Evolutionary conservation across 2,329 filamentous ascomycete genomes (phyloP).

Genomic region (Helminthosporium solani): DNA sequence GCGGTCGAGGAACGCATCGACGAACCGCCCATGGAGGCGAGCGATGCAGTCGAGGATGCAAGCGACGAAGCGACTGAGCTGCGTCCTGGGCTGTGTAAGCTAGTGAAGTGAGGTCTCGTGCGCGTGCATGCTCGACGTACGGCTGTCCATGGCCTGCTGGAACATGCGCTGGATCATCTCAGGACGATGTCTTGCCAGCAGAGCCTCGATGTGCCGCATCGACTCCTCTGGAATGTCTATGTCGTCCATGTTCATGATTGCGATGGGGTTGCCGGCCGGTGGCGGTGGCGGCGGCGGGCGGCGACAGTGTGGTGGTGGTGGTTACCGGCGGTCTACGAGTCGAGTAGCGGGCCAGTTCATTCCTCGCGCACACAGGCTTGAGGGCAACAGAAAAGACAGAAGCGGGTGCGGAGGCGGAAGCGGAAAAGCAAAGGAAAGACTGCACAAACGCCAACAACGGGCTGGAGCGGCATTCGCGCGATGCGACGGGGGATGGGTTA

Average conservation of each 20-base stretch:
- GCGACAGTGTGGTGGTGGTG: slow-evolving; percentile 8
- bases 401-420: slow-evolving; percentile 3
- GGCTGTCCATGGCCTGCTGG: slow-evolving; percentile 37
- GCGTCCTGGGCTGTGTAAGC: slow-evolving; percentile 33
- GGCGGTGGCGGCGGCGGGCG: slow-evolving; percentile 7
- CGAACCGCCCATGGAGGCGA: slow-evolving; percentile 17
- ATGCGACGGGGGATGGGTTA: slow-evolving; percentile 18
- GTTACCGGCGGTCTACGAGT: slow-evolving; percentile 8
- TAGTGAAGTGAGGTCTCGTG: not conserved
- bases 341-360: slow-evolving; percentile 14
- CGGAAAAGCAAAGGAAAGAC: slow-evolving; percentile 11
- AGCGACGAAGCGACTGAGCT: slow-evolving; percentile 30
- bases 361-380: slow-evolving; percentile 9
- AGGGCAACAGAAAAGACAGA: slow-evolving; percentile 2
- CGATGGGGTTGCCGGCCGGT: slow-evolving; percentile 1
- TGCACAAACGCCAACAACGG: slow-evolving; percentile 18
- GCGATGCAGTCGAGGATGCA: slow-evolving; percentile 14
- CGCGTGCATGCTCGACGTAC: slow-evolving; percentile 22
- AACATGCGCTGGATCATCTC: slow-evolving; percentile 42
- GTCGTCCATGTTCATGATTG: slow-evolving; percentile 35
- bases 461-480: slow-evolving; percentile 22
- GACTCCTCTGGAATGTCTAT: slow-evolving; percentile 41
- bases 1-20: slow-evolving; percentile 37
- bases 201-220: slow-evolving; percentile 40
- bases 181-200: slow-evolving; percentile 38